Evolutionary conservation across 2,329 filamentous ascomycete species (phyloP), one percentile per base, ranked within the genome.

Genomic region (Lizonia empirigonia): DNA sequence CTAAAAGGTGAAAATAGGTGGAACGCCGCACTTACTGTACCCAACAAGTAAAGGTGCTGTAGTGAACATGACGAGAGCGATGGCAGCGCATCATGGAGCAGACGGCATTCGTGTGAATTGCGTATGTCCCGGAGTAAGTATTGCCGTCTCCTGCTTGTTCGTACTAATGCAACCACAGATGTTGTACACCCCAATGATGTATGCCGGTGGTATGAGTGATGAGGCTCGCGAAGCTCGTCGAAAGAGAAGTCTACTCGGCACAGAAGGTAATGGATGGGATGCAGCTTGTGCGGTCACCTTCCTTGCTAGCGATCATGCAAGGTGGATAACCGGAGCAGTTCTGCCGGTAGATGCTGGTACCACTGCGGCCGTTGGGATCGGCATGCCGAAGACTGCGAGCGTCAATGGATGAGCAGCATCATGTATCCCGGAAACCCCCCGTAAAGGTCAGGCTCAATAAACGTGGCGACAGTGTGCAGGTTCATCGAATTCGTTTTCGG

Each of bases 161-260:
- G 4, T 38, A 8, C 49, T 52, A 15, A 52, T 23, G 16, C 1
- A 12, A 2, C 9, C 10, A 4, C 8, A 60, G 59, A 77, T 82
- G 80, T 68, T 82, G 1, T 82, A 81, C 53, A 83, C 80, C 1
- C 80, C 81, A 0, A 81, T 83, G 78, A 81, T 82, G 77, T 81
- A 79, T 51, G 74, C 72, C 0, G 63, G 67, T 2, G 78, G 78
- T 0, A 82, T 82, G 80, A 77, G 64, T 3, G 74, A 79, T 3
- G 77, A 80, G 50, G 77, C 76, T 2, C 68, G 80, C 36, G 77
- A 79, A 54, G 75, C 78, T 10, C 69, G 81, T 15, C 76, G 75
- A 53, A 78, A 78, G 44, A 65, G 79, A 36, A 81, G 78, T 64
- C 59, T 82, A 12, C 64, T 82, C n/a, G 77, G 77, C 26, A 81